Conservation (phyloP, 1,139 yeast genomes). For the Lodderomyces elongisporus region DNA sequence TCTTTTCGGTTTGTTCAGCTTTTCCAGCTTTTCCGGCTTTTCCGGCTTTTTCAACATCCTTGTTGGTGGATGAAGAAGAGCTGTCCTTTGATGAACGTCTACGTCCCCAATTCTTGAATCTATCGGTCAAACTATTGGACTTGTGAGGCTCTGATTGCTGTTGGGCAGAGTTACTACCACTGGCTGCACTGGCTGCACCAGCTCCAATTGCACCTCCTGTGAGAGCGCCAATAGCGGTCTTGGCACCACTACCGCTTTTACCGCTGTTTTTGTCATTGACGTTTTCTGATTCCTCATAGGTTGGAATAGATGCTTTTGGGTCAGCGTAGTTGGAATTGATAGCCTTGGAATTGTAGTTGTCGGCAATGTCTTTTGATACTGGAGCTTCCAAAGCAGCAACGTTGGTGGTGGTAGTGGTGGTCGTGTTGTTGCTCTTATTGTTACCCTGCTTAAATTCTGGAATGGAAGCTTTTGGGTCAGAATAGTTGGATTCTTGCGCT, state of each 20-base stretch:
- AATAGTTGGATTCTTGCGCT: no score
- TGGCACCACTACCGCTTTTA: neutral
- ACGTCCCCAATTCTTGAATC: no score
- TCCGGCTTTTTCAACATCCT: no score
- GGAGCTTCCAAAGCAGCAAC: constrained; percentile 1
- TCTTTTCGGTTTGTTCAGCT: no score
- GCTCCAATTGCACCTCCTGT: constrained; percentile 11
- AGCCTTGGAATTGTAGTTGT: constrained; percentile 1
- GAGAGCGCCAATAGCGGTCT: constrained; percentile 4
- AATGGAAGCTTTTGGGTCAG: neutral
- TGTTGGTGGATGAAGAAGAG: no score
- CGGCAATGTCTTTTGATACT: constrained; percentile 1
- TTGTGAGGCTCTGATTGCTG: no score
- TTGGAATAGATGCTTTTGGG: constrained; percentile 1
- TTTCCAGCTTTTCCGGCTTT: no score
- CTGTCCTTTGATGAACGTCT: no score
- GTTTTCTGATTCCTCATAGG: neutral
- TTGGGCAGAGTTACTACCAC: no score
- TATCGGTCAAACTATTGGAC: no score
- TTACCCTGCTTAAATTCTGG: neutral
- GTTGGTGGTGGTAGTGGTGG: neutral
- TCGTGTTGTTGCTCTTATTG: no score
- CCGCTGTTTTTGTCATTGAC: neutral
- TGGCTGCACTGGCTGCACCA: no score
- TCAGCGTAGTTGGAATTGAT: neutral